Percentiles rank a stretch among this genome's conserved stretches.
Evolutionary conservation across 2,329 filamentous ascomycete genomes (phyloP).

Genomic region (Fusarium oxysporum): DNA sequence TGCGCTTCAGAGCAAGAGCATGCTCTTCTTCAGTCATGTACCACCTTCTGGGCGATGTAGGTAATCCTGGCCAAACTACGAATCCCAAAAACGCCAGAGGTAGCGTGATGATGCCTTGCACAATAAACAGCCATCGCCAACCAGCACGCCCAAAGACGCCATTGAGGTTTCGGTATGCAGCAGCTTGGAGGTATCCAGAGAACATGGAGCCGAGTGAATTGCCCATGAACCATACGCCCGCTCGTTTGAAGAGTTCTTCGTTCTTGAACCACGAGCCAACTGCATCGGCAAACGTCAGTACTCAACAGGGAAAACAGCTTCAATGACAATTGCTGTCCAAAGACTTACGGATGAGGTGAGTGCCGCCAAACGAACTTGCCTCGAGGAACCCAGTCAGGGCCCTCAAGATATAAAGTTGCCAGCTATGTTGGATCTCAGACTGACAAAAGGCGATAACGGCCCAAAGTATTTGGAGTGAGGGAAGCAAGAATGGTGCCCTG

Average conservation of each 20-base stretch:
- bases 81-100: not conserved
- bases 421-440: slow-evolving; percentile 1
- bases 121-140: slow-evolving; percentile 8
- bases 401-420: not conserved
- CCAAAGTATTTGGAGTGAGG: not conserved
- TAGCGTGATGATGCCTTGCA: not conserved
- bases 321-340: accelerated
- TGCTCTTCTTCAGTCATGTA: slow-evolving; percentile 1
- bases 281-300: accelerated
- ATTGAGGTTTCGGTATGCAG: not conserved
- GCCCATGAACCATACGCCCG: slow-evolving; percentile 4
- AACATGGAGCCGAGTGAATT: slow-evolving; percentile 1
- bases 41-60: not conserved
- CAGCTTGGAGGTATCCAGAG: not conserved
- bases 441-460: not conserved
- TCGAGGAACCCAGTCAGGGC: not conserved
- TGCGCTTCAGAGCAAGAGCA: not conserved
- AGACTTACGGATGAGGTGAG: not conserved
- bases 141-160: slow-evolving; percentile 8
- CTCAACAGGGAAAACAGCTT: accelerated
- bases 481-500: not conserved
- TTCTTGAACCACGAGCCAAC: slow-evolving; percentile 16
- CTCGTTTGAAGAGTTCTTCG: slow-evolving; percentile 7
- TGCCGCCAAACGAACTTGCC: not conserved
- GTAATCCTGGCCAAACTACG: not conserved